Conservation (phyloP, 768 basidiomycete genomes). For the Lactarius deliciosus region DNA sequence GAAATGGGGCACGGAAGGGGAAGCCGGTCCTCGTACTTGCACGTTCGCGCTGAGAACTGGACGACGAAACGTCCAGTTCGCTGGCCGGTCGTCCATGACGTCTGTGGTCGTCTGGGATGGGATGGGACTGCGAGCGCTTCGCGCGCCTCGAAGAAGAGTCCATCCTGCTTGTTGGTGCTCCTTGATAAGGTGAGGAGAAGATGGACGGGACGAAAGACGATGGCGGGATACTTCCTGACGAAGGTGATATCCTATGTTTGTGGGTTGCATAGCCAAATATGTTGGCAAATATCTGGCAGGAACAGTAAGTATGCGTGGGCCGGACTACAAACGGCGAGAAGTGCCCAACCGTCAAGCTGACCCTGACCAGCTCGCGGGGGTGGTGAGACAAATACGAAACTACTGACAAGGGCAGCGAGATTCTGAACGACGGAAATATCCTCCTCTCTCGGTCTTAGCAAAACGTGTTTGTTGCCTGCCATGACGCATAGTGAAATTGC, state of each 20-base stretch:
- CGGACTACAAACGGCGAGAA: conserved; percentile 3
- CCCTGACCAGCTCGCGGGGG: neutral
- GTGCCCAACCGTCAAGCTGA: neutral
- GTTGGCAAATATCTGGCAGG: conserved; percentile 52
- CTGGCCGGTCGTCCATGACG: conserved; percentile 1
- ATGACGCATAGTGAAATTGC: conserved; percentile 65
- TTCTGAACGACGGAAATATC: conserved; percentile 60
- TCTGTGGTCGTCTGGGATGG: conserved; percentile 6
- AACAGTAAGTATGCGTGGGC: neutral
- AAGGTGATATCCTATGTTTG: conserved; percentile 48
- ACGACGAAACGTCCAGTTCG: conserved; percentile 11
- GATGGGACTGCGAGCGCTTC: conserved; percentile 17
- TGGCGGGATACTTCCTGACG: conserved; percentile 31
- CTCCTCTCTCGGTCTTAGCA: conserved; percentile 64
- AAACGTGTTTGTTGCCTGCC: conserved; percentile 59
- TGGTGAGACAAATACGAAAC: neutral
- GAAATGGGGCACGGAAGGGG: conserved; percentile 30
- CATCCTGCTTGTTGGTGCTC: conserved; percentile 29
- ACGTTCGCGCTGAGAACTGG: conserved; percentile 11
- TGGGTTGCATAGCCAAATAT: conserved; percentile 61
- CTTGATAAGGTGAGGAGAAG: conserved; percentile 37
- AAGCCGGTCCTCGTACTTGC: conserved; percentile 4
- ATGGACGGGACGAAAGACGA: conserved; percentile 40
- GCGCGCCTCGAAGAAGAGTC: conserved; percentile 17
- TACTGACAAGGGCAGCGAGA: conserved; percentile 56